These are phyloP conservation scores for Raffaelea arxii DNA, from an alignment of 2,329 filamentous ascomycete species.

Conservation along the genomic window DNA sequence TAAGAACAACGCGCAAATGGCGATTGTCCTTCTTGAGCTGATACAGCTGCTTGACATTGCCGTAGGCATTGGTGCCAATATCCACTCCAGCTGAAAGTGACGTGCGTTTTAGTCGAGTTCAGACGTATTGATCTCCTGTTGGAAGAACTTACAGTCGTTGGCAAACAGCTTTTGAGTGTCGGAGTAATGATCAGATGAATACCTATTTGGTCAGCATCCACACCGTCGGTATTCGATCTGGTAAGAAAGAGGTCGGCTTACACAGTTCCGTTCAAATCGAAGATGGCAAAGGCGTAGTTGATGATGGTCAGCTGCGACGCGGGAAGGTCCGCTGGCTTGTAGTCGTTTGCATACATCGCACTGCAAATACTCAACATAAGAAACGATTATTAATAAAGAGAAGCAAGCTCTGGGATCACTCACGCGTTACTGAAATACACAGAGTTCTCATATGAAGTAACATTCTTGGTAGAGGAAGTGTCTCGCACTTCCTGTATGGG, in stretches of 20 bases:
- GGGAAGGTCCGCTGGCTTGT: slow-evolving; percentile 61
- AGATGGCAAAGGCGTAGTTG: slow-evolving; percentile 73
- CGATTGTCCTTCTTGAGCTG: slow-evolving; percentile 69
- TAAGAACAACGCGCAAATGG: slow-evolving; percentile 68
- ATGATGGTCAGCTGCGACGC: slow-evolving; percentile 64
- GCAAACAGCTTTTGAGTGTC: slow-evolving; percentile 66
- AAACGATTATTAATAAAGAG: background rate
- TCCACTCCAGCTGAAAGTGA: slow-evolving; percentile 44
- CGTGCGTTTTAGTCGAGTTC: background rate
- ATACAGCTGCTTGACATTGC: slow-evolving; percentile 70
- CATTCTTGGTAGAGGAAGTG: slow-evolving; percentile 12
- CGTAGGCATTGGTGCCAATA: slow-evolving; percentile 62
- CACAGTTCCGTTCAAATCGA: slow-evolving; percentile 62
- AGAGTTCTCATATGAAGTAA: slow-evolving; percentile 33
- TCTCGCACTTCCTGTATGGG: background rate
- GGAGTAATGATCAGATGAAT: slow-evolving; percentile 58
- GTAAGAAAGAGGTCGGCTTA: slow-evolving; percentile 25
- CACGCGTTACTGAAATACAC: slow-evolving; percentile 42
- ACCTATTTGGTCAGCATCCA: slow-evolving; percentile 23
- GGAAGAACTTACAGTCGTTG: slow-evolving; percentile 42
- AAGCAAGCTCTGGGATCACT: slow-evolving; percentile 6
- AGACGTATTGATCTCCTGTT: too few relatives aligned
- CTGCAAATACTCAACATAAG: slow-evolving; percentile 17
- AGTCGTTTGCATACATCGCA: slow-evolving; percentile 67
- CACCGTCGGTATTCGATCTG: too few relatives aligned